phyloP scores from a whole-genome alignment of 2,329 filamentous ascomycete species.

The Hypomyces rosellus region DNA sequence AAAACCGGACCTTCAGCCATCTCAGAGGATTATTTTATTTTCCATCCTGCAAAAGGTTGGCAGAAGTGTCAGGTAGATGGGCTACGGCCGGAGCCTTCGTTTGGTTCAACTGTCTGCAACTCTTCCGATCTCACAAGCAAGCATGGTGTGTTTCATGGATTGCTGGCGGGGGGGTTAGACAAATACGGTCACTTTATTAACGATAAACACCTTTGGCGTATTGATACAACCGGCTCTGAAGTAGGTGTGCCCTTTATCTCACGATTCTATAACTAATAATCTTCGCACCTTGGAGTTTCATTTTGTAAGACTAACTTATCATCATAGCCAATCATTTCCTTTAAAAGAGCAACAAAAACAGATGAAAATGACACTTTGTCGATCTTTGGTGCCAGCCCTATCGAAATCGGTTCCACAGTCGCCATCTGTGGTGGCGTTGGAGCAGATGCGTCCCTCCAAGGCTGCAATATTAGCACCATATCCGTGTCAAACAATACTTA shows the following conservation, averaged over 20 bases:
- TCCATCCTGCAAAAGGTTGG: constrained; percentile 43
- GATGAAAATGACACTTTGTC: constrained; percentile 16
- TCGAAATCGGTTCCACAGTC: constrained; percentile 16
- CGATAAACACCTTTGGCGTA: constrained; percentile 59
- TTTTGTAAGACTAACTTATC: not conserved
- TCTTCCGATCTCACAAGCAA: constrained; percentile 14
- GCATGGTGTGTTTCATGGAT: constrained; percentile 42
- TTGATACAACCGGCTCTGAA: constrained; percentile 35
- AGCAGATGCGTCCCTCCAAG: constrained; percentile 19
- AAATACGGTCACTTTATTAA: constrained; percentile 55
- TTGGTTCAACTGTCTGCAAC: constrained; percentile 37
- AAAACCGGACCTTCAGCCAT: constrained; percentile 44
- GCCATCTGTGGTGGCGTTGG: constrained; percentile 30
- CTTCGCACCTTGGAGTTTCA: not conserved
- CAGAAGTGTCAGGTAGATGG: constrained; percentile 33
- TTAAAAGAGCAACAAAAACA: constrained; percentile 8
- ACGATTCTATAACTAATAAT: not conserved
- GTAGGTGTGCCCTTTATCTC: constrained; percentile 23
- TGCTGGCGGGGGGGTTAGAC: constrained; percentile 67
- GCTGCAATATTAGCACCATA: constrained; percentile 19
- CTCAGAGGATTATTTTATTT: constrained; percentile 50
- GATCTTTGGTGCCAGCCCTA: constrained; percentile 27
- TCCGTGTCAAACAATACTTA: not conserved
- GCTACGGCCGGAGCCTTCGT: constrained; percentile 29
- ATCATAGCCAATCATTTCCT: constrained; percentile 22